phyloP scores from a whole-genome alignment of 2,329 filamentous ascomycete genomes.

The Cordyceps cateniannulata region DNA sequence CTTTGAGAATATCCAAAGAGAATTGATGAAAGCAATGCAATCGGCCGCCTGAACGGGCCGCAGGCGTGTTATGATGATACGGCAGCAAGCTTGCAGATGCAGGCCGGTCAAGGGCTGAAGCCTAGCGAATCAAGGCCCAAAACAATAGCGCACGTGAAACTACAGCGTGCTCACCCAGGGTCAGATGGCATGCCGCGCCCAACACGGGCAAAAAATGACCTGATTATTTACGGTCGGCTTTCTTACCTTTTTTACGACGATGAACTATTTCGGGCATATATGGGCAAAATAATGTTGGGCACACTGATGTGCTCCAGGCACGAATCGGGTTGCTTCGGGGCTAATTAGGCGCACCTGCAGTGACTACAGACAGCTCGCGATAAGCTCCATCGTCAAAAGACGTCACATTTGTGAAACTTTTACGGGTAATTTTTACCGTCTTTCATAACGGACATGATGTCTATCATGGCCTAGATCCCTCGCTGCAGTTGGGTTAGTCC shows the following conservation, averaged over 20 bases:
- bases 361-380: background rate
- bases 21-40: background rate
- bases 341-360: background rate
- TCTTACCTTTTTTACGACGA: background rate
- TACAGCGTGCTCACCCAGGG: background rate
- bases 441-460: no score
- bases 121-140: slow-evolving; percentile 18
- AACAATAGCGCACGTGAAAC: slow-evolving; percentile 20
- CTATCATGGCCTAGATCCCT: background rate
- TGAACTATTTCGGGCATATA: background rate
- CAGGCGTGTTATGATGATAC: slow-evolving; percentile 1
- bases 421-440: no score
- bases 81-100: slow-evolving; percentile 13
- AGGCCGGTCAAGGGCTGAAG: slow-evolving; percentile 12
- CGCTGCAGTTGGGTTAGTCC: background rate
- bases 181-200: background rate
- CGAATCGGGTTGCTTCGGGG: background rate
- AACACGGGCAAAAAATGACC: background rate
- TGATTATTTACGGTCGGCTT: background rate
- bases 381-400: background rate
- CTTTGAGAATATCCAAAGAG: background rate
- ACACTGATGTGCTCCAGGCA: background rate
- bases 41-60: background rate
- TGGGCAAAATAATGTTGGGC: background rate
- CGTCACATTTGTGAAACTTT: background rate